Base-by-base conservation (phyloP, 2,329 filamentous ascomycete species). In the Aureobasidium sp. region DNA sequence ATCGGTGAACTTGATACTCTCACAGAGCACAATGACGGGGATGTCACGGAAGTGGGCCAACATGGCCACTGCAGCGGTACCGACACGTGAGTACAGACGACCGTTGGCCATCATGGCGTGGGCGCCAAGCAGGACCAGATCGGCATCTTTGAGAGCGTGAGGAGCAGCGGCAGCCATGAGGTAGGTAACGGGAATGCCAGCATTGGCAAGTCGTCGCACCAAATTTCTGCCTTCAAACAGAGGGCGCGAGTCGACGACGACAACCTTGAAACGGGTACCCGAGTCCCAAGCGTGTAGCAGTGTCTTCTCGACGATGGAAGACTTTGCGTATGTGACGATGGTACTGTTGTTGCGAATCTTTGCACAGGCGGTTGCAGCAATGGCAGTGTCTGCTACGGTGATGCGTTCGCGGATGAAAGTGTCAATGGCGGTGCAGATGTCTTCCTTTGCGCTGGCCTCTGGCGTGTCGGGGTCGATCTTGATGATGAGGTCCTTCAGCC, bases 51-150 rank as follows among this genome's bases (percentile, higher is more conserved):
- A 84, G 55, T 86, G 84, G 6, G 92, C 93, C 43, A 88, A 85
- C 78, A 94, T 88, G 19, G 93, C 92, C 10, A 97, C 82, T 62
- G 94, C 84, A 25, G 89, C 90, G 3, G 92, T 96, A 63, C 94
- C 94, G 10, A 90, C 85, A 21, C 91, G 85, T 4, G 89, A 93
- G 74, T 95, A 95, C 67, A 99, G 81, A 35, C 89, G 84, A 8
- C 94, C 94, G 73, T 97, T 97, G 66, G 89, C 92, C 76, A 96
- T 94, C 85, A 99, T 94, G 40, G 90, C 89, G 71, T 96, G 92
- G 4, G 92, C 91, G 13, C 91, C 92, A 1, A 99, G 79, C 55
- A 97, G 83, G 10, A 94, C 85, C 67, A 87, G 85, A 7, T 86
- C 88, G 0, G 83, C 84, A 37, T 84, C 79, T 64, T 85, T 83